Percentiles rank a stretch among this genome's conserved stretches.
phyloP scores from a whole-genome alignment of 306 rosid genomes.

The Gynostemma pentaphyllum region DNA sequence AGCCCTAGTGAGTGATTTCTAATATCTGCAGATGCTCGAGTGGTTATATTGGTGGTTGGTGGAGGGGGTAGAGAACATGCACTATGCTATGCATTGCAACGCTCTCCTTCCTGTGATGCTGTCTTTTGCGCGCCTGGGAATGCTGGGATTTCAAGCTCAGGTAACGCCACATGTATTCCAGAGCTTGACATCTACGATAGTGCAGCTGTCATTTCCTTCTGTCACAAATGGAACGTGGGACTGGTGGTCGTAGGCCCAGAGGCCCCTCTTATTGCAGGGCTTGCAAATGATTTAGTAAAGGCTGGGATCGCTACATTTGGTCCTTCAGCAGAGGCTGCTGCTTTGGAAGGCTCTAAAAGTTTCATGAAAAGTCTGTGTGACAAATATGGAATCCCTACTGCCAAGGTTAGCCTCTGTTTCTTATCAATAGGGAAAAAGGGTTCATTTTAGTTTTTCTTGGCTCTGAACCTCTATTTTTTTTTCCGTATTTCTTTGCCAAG shows the following conservation, averaged over 20 bases:
- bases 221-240: slow-evolving; percentile 60
- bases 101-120: slow-evolving; percentile 58
- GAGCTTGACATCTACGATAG: slow-evolving; percentile 58
- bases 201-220: slow-evolving; percentile 51
- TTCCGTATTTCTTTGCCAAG: not conserved
- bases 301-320: slow-evolving; percentile 86
- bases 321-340: slow-evolving; percentile 96
- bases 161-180: slow-evolving; percentile 66
- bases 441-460: slow-evolving; percentile 12
- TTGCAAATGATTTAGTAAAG: slow-evolving; percentile 51
- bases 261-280: slow-evolving; percentile 87
- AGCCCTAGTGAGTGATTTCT: not conserved
- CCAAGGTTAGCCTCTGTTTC: too few species aligned
- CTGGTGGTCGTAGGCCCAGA: slow-evolving; percentile 91
- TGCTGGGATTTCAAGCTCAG: slow-evolving; percentile 75
- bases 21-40: slow-evolving; percentile 29
- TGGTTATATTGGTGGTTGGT: slow-evolving; percentile 70
- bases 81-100: slow-evolving; percentile 82
- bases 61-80: slow-evolving; percentile 99
- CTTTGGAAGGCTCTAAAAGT: slow-evolving; percentile 91
- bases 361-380: slow-evolving; percentile 93
- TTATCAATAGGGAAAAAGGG: too few species aligned
- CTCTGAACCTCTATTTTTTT: not conserved
- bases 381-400: slow-evolving; percentile 82
- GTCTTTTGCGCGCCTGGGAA: slow-evolving; percentile 92